These are phyloP conservation scores for Lotmaria passim DNA, from an alignment of 208 protist genomes.

Conservation along the genomic window DNA sequence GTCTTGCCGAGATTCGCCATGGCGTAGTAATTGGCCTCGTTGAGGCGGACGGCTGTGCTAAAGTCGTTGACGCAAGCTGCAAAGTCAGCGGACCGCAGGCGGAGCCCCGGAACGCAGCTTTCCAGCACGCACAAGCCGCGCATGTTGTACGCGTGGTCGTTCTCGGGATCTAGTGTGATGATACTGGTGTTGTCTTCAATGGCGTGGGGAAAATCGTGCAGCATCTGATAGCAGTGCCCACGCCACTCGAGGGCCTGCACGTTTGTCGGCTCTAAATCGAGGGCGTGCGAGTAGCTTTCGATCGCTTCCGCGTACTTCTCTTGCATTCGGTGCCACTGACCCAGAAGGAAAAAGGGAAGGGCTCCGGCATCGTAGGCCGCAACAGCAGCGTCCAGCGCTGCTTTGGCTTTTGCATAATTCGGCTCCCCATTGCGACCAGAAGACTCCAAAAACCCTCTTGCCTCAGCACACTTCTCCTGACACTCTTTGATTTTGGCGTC, in stretches of 20 bases:
- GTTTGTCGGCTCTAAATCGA: conserved; percentile 71
- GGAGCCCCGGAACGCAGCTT: conserved; percentile 79
- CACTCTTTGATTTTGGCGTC: conserved; percentile 79
- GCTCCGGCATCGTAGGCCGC: conserved; percentile 76
- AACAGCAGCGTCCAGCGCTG: conserved; percentile 69
- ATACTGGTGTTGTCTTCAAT: conserved; percentile 91
- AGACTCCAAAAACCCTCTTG: conserved; percentile 68
- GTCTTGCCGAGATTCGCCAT: conserved; percentile 88
- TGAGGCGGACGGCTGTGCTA: conserved; percentile 79
- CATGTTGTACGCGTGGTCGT: conserved; percentile 94
- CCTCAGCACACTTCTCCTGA: conserved; percentile 80
- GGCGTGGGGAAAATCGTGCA: conserved; percentile 66
- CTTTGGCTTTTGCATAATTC: conserved; percentile 84
- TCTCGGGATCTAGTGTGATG: conserved; percentile 84
- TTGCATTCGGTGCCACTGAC: conserved; percentile 65
- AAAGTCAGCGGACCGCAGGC: conserved; percentile 70
- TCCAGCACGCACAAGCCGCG: conserved; percentile 80
- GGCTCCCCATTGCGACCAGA: conserved; percentile 56
- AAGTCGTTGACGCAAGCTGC: conserved; percentile 85
- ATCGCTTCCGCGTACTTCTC: conserved; percentile 75
- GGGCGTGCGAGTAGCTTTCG: conserved; percentile 72
- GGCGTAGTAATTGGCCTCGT: conserved; percentile 94
- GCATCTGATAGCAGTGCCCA: conserved; percentile 65
- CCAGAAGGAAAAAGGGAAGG: conserved; percentile 68
- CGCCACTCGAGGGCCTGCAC: conserved; percentile 74